Conservation (phyloP, 2,329 filamentous ascomycete genomes). For the Fonsecaea pedrosoi region DNA sequence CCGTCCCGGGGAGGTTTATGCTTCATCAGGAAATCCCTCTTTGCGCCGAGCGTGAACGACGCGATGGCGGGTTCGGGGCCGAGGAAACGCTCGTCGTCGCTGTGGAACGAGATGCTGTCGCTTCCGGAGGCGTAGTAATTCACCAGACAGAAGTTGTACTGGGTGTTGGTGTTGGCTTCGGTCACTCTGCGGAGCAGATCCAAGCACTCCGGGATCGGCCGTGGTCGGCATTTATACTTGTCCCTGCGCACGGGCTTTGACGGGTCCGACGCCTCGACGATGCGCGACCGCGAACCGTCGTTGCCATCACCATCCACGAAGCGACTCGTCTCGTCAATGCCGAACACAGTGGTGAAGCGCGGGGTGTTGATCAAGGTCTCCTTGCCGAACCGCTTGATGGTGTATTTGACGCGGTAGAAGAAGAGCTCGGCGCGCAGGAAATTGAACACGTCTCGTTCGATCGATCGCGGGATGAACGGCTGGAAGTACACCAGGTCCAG, state of each 20-base stretch:
- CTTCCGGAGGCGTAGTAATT: slow-evolving; percentile 82
- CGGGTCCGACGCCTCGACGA: slow-evolving; percentile 30
- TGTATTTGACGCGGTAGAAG: slow-evolving; percentile 78
- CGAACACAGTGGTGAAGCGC: slow-evolving; percentile 68
- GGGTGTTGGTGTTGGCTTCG: slow-evolving; percentile 69
- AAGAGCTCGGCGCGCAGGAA: slow-evolving; percentile 74
- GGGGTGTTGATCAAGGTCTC: slow-evolving; percentile 69
- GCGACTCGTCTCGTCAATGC: slow-evolving; percentile 67
- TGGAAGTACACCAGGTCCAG: slow-evolving; percentile 78
- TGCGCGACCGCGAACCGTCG: neutral
- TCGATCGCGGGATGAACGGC: slow-evolving; percentile 68
- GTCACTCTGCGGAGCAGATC: slow-evolving; percentile 67
- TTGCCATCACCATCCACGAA: slow-evolving; percentile 51
- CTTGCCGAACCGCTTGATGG: slow-evolving; percentile 69
- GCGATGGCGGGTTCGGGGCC: slow-evolving; percentile 74
- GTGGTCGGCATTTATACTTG: slow-evolving; percentile 67
- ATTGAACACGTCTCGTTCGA: slow-evolving; percentile 67
- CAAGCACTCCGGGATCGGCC: slow-evolving; percentile 74
- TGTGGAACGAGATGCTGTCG: slow-evolving; percentile 80
- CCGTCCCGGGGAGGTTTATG: slow-evolving; percentile 66
- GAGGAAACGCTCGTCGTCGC: slow-evolving; percentile 79
- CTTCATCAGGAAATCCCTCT: slow-evolving; percentile 78
- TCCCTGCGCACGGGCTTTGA: slow-evolving; percentile 50
- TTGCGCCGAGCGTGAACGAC: slow-evolving; percentile 74
- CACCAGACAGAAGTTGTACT: slow-evolving; percentile 79